Evolutionary conservation across 2,329 filamentous ascomycete genomes (phyloP), one percentile per base, ranked within the genome.

Genomic region (Chaetomium sp.): DNA sequence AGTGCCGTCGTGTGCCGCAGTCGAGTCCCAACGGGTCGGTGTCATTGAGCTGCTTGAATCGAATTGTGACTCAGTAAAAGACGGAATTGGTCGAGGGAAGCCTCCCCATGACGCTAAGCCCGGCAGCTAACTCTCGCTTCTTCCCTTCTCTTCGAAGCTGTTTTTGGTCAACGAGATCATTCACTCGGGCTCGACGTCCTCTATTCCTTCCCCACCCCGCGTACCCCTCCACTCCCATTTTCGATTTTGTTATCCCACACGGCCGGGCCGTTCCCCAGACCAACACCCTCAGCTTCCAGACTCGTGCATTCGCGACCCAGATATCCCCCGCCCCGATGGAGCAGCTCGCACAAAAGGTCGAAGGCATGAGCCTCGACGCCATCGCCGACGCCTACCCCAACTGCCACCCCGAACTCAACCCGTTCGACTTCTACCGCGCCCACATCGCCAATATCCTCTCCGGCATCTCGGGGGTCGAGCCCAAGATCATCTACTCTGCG

Each of bases 371-470:
- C 63, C 72, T 80, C 59, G 72, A 73, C 58, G 73, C 75, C 59
- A 70, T 78, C 67, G 68, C 75, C 55, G 74, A 78, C 59, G 75
- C 74, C 65, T 88, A 81, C 73, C 82, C 86, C 47, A 82, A 81
- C 74, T 86, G 83, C 72, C 81, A 89, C 73, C 90, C 90, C 62
- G 83, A 88, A 33, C 79, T 85, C 71, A 95, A 95, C 79, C 89
- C 90, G 4, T 81, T 91, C 72, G 92, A 95, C 73, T 83, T 94
- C 66, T 96, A 93, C 82, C 85, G 92, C 66, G 86, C 87, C 45
- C 90, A 93, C 75, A 85, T 96, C 68, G 88, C 90, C 67, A 82
- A 88, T 50, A 80, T 91, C 57, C 79, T 96, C 49, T 80, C 85
- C 38, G 80, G 85, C 23, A 84, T 92, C 66, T 91, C 89, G 2